phyloP scores from a whole-genome alignment of 176 grass and related monocot genomes.

The Eragrostis curvula region DNA sequence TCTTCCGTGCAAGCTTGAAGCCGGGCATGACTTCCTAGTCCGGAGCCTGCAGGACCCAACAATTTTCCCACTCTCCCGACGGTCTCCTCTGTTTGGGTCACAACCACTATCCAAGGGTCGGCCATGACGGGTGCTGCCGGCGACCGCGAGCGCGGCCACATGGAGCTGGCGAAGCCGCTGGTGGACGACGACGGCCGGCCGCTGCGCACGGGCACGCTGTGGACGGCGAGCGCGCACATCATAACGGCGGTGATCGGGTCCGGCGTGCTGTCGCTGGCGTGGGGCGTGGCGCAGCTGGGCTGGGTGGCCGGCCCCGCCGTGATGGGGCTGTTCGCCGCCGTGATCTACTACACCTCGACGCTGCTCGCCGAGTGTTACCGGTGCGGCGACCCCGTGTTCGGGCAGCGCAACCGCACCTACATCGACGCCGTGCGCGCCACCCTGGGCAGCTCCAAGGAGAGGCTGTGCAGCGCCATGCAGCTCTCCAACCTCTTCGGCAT shows the following conservation, averaged over 20 bases:
- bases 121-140: too few species aligned
- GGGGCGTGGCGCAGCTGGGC: constrained; percentile 83
- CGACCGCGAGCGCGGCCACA: neutral
- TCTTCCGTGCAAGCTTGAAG: too few species aligned
- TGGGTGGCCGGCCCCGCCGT: constrained; percentile 76
- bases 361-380: constrained; percentile 93
- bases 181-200: constrained; percentile 73
- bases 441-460: constrained; percentile 48
- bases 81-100: neutral
- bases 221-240: constrained; percentile 96
- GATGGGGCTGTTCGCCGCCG: constrained; percentile 71
- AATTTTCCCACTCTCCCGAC: neutral
- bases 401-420: constrained; percentile 75
- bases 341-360: constrained; percentile 77
- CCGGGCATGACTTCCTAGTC: neutral
- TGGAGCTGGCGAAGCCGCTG: neutral
- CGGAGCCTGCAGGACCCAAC: neutral
- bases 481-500: constrained; percentile 37
- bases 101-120: neutral
- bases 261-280: constrained; percentile 89
- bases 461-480: constrained; percentile 42
- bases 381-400: constrained; percentile 59
- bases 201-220: constrained; percentile 65
- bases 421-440: constrained; percentile 73
- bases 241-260: constrained; percentile 91